These are phyloP conservation scores for Barbarea vulgaris DNA, from an alignment of 345 rosid species.

Conservation along the genomic window DNA sequence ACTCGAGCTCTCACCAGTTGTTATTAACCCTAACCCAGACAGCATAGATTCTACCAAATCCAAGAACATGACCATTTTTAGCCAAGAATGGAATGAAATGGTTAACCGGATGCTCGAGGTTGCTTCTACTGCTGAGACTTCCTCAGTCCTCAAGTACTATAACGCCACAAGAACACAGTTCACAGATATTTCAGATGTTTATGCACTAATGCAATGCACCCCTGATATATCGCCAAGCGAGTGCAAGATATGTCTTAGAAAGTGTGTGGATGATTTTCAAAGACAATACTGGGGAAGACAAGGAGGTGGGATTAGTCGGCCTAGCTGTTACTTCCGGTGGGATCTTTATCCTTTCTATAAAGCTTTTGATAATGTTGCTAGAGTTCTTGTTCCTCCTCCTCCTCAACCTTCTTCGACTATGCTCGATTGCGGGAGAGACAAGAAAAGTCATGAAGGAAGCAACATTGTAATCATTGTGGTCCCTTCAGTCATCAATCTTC, in stretches of 20 bases:
- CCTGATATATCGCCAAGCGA: constrained; percentile 46
- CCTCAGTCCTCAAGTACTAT: constrained; percentile 47
- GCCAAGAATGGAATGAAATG: constrained; percentile 35
- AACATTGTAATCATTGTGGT: constrained; percentile 34
- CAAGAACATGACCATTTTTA: constrained; percentile 31
- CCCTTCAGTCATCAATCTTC: constrained; percentile 19
- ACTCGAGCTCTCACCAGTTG: constrained; percentile 27
- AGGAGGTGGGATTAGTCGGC: constrained; percentile 48
- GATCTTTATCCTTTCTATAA: constrained; percentile 48
- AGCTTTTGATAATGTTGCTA: constrained; percentile 9
- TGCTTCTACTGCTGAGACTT: constrained; percentile 34
- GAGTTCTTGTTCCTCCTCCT: constrained; percentile 31
- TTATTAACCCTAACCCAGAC: neutral
- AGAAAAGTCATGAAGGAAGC: constrained; percentile 28
- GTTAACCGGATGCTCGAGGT: constrained; percentile 33
- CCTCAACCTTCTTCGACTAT: constrained; percentile 3
- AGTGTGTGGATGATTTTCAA: neutral
- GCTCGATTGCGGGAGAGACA: neutral
- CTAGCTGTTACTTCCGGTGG: constrained; percentile 54
- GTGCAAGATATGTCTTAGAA: constrained; percentile 37
- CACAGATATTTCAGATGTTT: constrained; percentile 24
- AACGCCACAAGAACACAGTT: constrained; percentile 39
- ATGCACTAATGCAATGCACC: constrained; percentile 49
- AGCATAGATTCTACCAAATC: constrained; percentile 5
- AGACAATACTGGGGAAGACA: constrained; percentile 32